Percentiles rank a stretch among this genome's conserved stretches.
phyloP scores from a whole-genome alignment of 345 rosid species.

The Gossypium rotundifolium region DNA sequence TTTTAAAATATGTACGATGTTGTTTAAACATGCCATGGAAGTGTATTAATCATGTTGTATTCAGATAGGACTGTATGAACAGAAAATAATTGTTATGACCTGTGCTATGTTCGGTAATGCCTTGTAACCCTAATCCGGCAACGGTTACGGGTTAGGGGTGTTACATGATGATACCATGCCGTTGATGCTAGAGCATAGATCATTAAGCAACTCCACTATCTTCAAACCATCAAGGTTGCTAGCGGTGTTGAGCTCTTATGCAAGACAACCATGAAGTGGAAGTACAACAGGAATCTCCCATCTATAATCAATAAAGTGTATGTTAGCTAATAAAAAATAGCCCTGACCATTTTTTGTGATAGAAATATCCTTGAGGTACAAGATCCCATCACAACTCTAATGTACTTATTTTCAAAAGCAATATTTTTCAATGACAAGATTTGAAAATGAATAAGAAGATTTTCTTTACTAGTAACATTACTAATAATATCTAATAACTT shows the following conservation, averaged over 20 bases:
- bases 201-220: conserved; percentile 39
- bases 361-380: conserved; percentile 78
- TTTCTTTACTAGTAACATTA: conserved; percentile 79
- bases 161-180: conserved; percentile 69
- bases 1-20: no score
- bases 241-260: conserved; percentile 55
- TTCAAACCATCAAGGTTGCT: conserved; percentile 69
- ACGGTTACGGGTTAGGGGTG: no score
- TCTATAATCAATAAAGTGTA: conserved; percentile 82
- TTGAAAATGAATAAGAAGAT: conserved; percentile 55
- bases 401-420: conserved; percentile 70
- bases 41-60: no score
- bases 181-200: conserved; percentile 54
- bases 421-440: conserved; percentile 72
- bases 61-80: no score
- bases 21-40: no score
- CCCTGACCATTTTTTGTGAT: conserved; percentile 92
- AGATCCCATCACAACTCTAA: conserved; percentile 58
- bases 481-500: conserved; percentile 44
- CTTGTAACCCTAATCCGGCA: no score
- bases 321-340: conserved; percentile 85
- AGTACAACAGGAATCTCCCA: conserved; percentile 72
- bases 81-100: no score
- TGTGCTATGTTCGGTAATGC: no score
- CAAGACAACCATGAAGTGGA: conserved; percentile 79